Evolutionary conservation across 306 rosid genomes (phyloP), one percentile per base, ranked within the genome.

Genomic region (Quercus rubra): DNA sequence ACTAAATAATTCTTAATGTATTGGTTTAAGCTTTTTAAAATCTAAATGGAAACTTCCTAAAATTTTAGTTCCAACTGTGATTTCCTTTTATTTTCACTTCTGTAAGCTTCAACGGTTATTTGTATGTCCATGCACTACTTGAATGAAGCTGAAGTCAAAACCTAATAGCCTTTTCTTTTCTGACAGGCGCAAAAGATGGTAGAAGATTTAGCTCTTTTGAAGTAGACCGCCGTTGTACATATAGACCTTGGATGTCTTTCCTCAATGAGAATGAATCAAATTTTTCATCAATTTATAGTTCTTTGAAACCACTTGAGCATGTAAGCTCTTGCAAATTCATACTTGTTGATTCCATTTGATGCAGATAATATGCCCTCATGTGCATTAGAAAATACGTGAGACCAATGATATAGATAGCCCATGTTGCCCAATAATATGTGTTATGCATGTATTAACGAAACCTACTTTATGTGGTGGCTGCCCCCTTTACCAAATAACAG

Each of bases 301-400:
- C 78, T 66, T 38, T 62, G 79, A 92, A 81, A 54, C 80, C 62
- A 33, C 83, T 87, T 21, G 74, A 84, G 71, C 87, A 64, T 23
- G 89, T 88, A 57, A 83, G 89, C 79, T 17, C 17, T 5, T 63
- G 70, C 20, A 27, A 12, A 14, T 63, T 3, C 70, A 28, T 15
- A 14, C 19, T 14, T 63, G 38, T 28, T 12, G 19, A 63, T 28
- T 63, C n/a, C 11, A 59, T 63, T 63, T 63, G 70, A 27, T 4
- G 15, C 20, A 13, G 21, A 28, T 28, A 27, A 63, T 15, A 33
- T 63, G 9, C 20, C 11, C 70, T 63, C 41, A 14, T 14, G n/a
- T 63, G 35, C 70, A 63, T 28, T 63, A 17, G 70, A 10, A 63
- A 28, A 18, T 28, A 28, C 5, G 3, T 58, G 25, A 59, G 54